Conservation (phyloP, 257 asterid genomes). For the Solanum etuberosum region DNA sequence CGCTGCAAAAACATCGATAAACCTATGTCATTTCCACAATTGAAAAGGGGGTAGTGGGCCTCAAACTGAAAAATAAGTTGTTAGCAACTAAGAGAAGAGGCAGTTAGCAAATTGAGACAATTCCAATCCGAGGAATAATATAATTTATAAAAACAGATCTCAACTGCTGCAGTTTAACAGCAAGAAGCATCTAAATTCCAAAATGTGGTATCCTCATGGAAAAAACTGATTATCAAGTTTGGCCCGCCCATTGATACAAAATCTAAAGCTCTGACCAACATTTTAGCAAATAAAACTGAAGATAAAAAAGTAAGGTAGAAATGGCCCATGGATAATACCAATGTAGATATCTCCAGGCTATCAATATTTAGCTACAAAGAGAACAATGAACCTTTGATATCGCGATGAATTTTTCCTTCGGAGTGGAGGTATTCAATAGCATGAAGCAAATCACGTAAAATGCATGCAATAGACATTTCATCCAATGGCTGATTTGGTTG, state of each 20-base stretch:
- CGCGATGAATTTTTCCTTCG: conserved; percentile 98
- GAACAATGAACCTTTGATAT: conserved; percentile 69
- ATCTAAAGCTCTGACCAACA: neutral
- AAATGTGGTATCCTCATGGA: neutral
- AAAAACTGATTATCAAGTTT: neutral
- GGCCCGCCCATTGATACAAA: neutral
- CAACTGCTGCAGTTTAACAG: neutral
- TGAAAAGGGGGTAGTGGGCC: neutral
- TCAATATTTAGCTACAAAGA: neutral
- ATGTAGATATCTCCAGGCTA: neutral
- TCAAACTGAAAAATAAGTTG: neutral
- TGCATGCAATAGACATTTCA: conserved; percentile 91
- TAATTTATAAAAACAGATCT: neutral
- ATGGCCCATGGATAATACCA: neutral
- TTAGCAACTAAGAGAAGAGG: neutral
- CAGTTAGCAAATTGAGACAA: neutral
- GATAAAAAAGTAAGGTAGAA: neutral
- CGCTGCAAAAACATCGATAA: conserved; percentile 47
- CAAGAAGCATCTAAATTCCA: neutral
- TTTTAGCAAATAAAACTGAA: neutral
- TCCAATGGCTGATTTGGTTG: conserved; percentile 95
- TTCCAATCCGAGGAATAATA: neutral
- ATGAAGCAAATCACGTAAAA: conserved; percentile 89
- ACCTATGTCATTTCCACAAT: neutral
- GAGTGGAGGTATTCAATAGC: conserved; percentile 93